Conservation (phyloP, 2,329 filamentous ascomycete species). For the Aspergillus aculeatus region DNA sequence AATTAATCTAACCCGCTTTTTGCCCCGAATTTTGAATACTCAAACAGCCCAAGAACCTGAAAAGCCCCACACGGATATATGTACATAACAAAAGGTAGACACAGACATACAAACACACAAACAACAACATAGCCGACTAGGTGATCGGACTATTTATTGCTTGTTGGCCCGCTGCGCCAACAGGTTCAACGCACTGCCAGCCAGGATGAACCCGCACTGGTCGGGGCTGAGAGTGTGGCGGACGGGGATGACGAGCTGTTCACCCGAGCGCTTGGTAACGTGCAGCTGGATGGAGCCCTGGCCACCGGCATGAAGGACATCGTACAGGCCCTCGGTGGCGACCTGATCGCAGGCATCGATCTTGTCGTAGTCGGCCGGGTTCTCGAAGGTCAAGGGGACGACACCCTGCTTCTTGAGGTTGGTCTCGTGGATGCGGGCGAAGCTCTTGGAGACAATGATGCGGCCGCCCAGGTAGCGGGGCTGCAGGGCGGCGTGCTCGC, state of each 20-base stretch:
- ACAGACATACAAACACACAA: not conserved
- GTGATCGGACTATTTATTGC: not conserved
- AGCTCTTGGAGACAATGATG: slow-evolving; percentile 80
- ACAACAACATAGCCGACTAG: too few species aligned
- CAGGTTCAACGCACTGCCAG: slow-evolving; percentile 89
- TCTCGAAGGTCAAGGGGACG: slow-evolving; percentile 84
- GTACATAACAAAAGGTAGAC: not conserved
- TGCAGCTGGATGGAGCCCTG: slow-evolving; percentile 23
- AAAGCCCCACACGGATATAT: not conserved
- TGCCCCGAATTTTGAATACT: not conserved
- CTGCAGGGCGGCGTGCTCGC: slow-evolving; percentile 87
- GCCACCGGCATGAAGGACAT: slow-evolving; percentile 60
- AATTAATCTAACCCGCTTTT: not conserved
- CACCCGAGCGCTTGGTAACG: slow-evolving; percentile 47
- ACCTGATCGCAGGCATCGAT: slow-evolving; percentile 83
- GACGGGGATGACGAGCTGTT: slow-evolving; percentile 69
- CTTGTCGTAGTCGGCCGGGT: slow-evolving; percentile 83
- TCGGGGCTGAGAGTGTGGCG: slow-evolving; percentile 86
- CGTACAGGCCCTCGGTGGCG: slow-evolving; percentile 75
- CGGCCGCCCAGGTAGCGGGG: slow-evolving; percentile 86
- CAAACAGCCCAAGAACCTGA: not conserved
- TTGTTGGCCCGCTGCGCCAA: slow-evolving; percentile 55
- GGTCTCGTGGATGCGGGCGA: slow-evolving; percentile 91
- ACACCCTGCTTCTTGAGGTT: slow-evolving; percentile 98
- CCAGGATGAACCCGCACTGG: slow-evolving; percentile 88